phyloP scores from a whole-genome alignment of 2,329 filamentous ascomycete genomes.

The Arthrobotrys pseudoclavata region DNA sequence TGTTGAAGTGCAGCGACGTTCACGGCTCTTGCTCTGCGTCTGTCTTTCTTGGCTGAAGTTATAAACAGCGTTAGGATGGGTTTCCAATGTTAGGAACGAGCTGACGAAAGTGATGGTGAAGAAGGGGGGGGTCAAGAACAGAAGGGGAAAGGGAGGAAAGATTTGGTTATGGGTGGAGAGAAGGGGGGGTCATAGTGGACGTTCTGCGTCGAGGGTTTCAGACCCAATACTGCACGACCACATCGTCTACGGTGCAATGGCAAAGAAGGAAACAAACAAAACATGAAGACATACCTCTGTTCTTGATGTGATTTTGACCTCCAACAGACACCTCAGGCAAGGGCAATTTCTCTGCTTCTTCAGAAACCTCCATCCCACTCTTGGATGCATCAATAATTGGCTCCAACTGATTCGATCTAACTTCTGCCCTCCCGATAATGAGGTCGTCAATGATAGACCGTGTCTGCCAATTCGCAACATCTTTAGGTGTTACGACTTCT shows the following conservation, averaged over 20 bases:
- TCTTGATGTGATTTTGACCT: slow-evolving; percentile 14
- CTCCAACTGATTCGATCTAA: not conserved
- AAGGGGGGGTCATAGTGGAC: not conserved
- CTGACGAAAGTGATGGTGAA: not conserved
- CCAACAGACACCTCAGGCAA: not conserved
- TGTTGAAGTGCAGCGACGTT: slow-evolving; percentile 15
- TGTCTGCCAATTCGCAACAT: not conserved
- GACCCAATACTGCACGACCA: not conserved
- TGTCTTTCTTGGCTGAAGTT: slow-evolving; percentile 43
- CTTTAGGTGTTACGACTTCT: not conserved
- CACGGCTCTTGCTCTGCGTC: slow-evolving; percentile 31
- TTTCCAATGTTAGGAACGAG: not conserved
- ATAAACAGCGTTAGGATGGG: not conserved
- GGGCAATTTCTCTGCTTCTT: not conserved
- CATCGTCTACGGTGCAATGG: not conserved
- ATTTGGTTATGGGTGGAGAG: not conserved
- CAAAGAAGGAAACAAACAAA: not conserved
- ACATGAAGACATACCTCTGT: not conserved
- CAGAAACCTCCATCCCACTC: not conserved
- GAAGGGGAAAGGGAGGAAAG: not conserved
- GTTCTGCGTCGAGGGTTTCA: not conserved
- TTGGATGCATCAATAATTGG: not conserved
- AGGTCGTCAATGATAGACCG: slow-evolving; percentile 21
- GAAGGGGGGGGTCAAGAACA: not conserved
- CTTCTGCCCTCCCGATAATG: not conserved